Evolutionary conservation across 805 yeast species (phyloP).

Genomic region (Schwanniomyces yamadae): DNA sequence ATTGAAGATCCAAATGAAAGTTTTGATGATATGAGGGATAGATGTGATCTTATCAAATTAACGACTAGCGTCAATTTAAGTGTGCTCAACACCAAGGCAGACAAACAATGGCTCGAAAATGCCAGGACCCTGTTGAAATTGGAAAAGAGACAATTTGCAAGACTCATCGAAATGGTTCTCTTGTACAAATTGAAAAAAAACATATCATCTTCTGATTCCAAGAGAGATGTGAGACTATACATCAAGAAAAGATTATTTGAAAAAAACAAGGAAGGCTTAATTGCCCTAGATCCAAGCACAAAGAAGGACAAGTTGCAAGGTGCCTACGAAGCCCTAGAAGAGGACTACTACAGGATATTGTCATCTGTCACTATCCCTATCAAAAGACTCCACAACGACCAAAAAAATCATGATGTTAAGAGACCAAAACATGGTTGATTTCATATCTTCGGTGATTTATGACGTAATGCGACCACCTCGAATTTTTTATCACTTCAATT

Average conservation of each 20-base stretch:
- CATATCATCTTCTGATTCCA: slow-evolving; percentile 21
- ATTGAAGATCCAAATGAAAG: slow-evolving; percentile 94
- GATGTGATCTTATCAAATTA: slow-evolving; percentile 59
- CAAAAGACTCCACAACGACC: neutral
- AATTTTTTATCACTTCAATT: too few species aligned
- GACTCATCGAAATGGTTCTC: slow-evolving; percentile 75
- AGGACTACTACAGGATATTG: slow-evolving; percentile 66
- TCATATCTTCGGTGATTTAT: too few species aligned
- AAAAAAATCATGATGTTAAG: too few species aligned
- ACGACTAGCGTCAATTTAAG: slow-evolving; percentile 18
- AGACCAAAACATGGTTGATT: too few species aligned
- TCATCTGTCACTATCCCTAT: slow-evolving; percentile 11
- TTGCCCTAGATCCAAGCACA: slow-evolving; percentile 61
- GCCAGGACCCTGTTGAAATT: slow-evolving; percentile 51
- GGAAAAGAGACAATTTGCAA: slow-evolving; percentile 73
- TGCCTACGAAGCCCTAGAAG: slow-evolving; percentile 66
- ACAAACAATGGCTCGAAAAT: slow-evolving; percentile 38
- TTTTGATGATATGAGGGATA: slow-evolving; percentile 87
- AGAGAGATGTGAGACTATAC: slow-evolving; percentile 49
- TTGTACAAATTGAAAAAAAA: slow-evolving; percentile 37
- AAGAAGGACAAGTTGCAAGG: slow-evolving; percentile 69
- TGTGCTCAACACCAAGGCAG: slow-evolving; percentile 15
- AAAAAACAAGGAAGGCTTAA: slow-evolving; percentile 78
- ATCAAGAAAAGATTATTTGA: slow-evolving; percentile 75
- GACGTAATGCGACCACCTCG: too few species aligned